Percentiles rank a stretch among this genome's conserved stretches.
Conservation (phyloP, 148 eudicot genomes). For the Agrostemma githago region DNA sequence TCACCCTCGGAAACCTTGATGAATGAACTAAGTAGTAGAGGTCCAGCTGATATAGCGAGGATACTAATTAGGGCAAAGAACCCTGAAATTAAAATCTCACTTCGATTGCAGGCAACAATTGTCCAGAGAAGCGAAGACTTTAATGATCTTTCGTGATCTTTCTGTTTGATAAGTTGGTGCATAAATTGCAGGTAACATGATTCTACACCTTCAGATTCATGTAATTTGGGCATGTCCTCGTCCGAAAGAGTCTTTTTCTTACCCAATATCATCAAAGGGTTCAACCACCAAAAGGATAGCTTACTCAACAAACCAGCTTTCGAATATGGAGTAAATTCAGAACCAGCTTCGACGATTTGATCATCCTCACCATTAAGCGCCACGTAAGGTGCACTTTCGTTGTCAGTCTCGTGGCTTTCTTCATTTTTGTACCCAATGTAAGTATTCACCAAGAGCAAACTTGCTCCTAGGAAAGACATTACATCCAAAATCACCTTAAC, state of each 20-base stretch:
- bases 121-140: slow-evolving; percentile 26
- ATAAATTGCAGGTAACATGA: slow-evolving; percentile 37
- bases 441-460: slow-evolving; percentile 44
- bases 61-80: slow-evolving; percentile 44
- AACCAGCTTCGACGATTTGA: slow-evolving; percentile 18
- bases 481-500: slow-evolving; percentile 44
- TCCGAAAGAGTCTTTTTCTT: slow-evolving; percentile 37
- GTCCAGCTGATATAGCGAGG: slow-evolving; percentile 43
- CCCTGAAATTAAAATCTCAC: slow-evolving; percentile 40
- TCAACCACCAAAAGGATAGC: slow-evolving; percentile 65
- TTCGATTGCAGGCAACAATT: slow-evolving; percentile 40
- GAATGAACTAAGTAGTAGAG: slow-evolving; percentile 4
- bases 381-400: slow-evolving; percentile 27
- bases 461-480: slow-evolving; percentile 47
- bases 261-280: slow-evolving; percentile 50
- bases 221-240: slow-evolving; percentile 44
- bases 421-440: slow-evolving; percentile 45
- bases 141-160: slow-evolving; percentile 14
- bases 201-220: slow-evolving; percentile 36
- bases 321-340: slow-evolving; percentile 27
- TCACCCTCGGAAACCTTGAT: no score
- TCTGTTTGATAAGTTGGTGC: slow-evolving; percentile 28
- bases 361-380: slow-evolving; percentile 35
- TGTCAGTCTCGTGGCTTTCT: slow-evolving; percentile 19
- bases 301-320: slow-evolving; percentile 44